These are phyloP conservation scores for Hypoxylon sp. DNA, from an alignment of 2,329 filamentous ascomycete genomes.

Conservation along the genomic window DNA sequence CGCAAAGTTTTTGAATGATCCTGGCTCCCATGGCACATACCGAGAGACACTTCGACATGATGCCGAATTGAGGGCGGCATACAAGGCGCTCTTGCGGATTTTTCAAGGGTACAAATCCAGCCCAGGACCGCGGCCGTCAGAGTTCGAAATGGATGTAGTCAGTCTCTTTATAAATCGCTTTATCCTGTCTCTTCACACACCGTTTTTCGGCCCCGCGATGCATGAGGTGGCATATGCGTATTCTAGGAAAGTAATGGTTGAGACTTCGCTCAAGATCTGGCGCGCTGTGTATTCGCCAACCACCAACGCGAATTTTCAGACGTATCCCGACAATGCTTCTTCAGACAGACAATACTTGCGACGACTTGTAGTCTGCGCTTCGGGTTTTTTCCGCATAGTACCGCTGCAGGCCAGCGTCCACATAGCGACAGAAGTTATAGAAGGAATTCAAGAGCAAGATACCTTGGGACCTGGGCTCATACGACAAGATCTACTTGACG, in stretches of 20 bases:
- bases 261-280: slow-evolving; percentile 66
- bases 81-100: slow-evolving; percentile 58
- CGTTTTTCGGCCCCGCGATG: slow-evolving; percentile 61
- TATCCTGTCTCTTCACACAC: slow-evolving; percentile 68
- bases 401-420: slow-evolving; percentile 55
- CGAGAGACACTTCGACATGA: slow-evolving; percentile 61
- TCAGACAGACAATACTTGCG: slow-evolving; percentile 51
- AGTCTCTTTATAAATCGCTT: slow-evolving; percentile 68
- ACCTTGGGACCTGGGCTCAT: slow-evolving; percentile 54
- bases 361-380: slow-evolving; percentile 57
- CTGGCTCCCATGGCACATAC: slow-evolving; percentile 57
- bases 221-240: slow-evolving; percentile 62
- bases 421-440: slow-evolving; percentile 58
- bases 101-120: slow-evolving; percentile 50
- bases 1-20: slow-evolving; percentile 59
- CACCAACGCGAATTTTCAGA: slow-evolving; percentile 25
- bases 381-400: slow-evolving; percentile 59
- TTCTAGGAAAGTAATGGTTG: slow-evolving; percentile 63
- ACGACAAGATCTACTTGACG: slow-evolving; percentile 58
- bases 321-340: neutral
- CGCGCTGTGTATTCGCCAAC: slow-evolving; percentile 53
- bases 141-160: slow-evolving; percentile 61
- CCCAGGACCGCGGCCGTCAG: slow-evolving; percentile 42
- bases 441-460: slow-evolving; percentile 59
- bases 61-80: slow-evolving; percentile 58